Conservation (phyloP, 352 stramenopile genomes). For the Pythium oligandrum region DNA sequence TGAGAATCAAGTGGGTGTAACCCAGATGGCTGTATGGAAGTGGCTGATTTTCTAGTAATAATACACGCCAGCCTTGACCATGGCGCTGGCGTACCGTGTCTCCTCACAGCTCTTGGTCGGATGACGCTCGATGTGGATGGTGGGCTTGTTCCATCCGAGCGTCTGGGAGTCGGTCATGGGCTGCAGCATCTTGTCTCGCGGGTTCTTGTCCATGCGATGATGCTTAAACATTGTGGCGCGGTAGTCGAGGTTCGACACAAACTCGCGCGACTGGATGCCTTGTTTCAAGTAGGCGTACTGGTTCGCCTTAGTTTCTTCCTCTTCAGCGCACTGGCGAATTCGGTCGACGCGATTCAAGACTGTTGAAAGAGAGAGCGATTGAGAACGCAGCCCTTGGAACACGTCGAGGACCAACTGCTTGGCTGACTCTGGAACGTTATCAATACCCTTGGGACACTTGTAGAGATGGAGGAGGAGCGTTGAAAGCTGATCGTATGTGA, state of each 20-base stretch:
- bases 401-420: constrained; percentile 20
- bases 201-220: constrained; percentile 43
- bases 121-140: constrained; percentile 33
- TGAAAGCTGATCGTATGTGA: constrained; percentile 35
- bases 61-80: constrained; percentile 71
- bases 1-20: too few relatives aligned
- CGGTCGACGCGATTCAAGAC: constrained; percentile 35
- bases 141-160: constrained; percentile 47
- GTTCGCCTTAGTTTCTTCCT: constrained; percentile 18
- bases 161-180: constrained; percentile 49
- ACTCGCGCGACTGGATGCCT: constrained; percentile 32
- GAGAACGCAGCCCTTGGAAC: constrained; percentile 11
- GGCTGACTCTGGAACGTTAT: constrained; percentile 40
- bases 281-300: constrained; percentile 33
- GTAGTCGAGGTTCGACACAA: constrained; percentile 56
- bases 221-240: constrained; percentile 48
- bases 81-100: constrained; percentile 59
- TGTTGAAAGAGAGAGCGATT: constrained; percentile 10
- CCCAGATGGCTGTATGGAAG: too few relatives aligned
- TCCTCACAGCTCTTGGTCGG: constrained; percentile 69
- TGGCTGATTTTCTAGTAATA: constrained; percentile 38
- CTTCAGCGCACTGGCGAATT: constrained; percentile 26
- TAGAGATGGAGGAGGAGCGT: constrained; percentile 44
- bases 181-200: constrained; percentile 34
- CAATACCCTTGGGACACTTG: constrained; percentile 46